phyloP scores from a whole-genome alignment of 2,329 filamentous ascomycete genomes.

The Diaporthe velutina region DNA sequence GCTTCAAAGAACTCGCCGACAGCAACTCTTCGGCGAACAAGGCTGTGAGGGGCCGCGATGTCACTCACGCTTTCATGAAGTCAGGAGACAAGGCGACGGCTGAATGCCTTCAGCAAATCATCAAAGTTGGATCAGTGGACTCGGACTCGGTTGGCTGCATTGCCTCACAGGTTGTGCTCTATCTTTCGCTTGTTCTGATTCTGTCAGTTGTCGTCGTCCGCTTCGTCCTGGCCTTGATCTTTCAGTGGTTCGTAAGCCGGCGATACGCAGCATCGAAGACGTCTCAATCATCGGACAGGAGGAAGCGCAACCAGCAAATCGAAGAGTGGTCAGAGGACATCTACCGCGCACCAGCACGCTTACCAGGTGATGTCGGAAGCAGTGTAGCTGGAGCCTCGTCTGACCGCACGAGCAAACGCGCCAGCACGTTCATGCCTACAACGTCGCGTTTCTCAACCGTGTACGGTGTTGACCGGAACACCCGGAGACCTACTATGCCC shows the following conservation, averaged over 20 bases:
- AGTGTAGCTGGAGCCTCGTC: constrained; percentile 69
- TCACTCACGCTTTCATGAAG: constrained; percentile 89
- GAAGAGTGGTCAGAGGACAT: constrained; percentile 99
- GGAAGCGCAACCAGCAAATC: constrained; percentile 91
- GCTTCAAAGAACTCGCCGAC: constrained; percentile 84
- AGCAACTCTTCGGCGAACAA: constrained; percentile 70
- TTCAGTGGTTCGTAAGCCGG: constrained; percentile 96
- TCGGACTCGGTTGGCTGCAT: constrained; percentile 98
- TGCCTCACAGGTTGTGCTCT: constrained; percentile 95
- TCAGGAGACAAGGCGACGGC: constrained; percentile 83
- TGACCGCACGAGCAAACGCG: constrained; percentile 83
- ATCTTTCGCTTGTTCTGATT: constrained; percentile 92
- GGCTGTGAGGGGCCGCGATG: constrained; percentile 83
- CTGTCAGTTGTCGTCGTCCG: constrained; percentile 87
- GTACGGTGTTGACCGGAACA: constrained; percentile 78
- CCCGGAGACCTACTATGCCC: constrained; percentile 68
- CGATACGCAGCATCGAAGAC: constrained; percentile 89
- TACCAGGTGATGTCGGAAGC: constrained; percentile 80
- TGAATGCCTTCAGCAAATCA: constrained; percentile 90
- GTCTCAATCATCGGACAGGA: constrained; percentile 82
- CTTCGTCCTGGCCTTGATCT: constrained; percentile 89
- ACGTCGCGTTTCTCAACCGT: constrained; percentile 96
- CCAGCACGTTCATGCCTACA: constrained; percentile 87
- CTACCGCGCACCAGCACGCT: constrained; percentile 87
- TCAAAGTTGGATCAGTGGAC: constrained; percentile 95